phyloP scores from a whole-genome alignment of 768 basidiomycete species.

The Neoboletus brunneissimus region DNA sequence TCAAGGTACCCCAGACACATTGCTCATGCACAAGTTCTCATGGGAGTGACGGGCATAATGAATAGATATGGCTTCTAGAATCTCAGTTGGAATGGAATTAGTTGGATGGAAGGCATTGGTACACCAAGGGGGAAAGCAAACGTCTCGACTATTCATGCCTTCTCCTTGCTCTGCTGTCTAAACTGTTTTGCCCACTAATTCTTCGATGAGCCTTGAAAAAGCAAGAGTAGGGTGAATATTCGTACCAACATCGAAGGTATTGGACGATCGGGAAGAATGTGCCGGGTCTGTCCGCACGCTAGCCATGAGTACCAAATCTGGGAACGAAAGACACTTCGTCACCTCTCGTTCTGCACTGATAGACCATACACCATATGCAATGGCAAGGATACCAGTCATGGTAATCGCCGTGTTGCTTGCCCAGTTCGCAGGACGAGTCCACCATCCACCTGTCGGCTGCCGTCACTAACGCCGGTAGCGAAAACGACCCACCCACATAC shows the following conservation, averaged over 20 bases:
- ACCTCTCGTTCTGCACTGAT: constrained; percentile 82
- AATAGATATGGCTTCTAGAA: constrained; percentile 6
- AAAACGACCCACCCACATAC: constrained; percentile 37
- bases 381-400: constrained; percentile 61
- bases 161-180: constrained; percentile 29
- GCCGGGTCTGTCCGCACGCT: constrained; percentile 46
- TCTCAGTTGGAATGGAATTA: not conserved
- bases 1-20: not conserved
- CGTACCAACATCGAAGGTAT: constrained; percentile 82
- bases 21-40: no score
- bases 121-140: not conserved
- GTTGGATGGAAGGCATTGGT: not conserved
- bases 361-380: constrained; percentile 67
- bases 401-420: constrained; percentile 76
- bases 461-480: not conserved
- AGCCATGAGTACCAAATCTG: constrained; percentile 3
- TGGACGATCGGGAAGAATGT: constrained; percentile 56
- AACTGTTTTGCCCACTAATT: constrained; percentile 53
- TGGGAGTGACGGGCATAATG: not conserved
- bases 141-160: constrained; percentile 5
- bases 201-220: constrained; percentile 1
- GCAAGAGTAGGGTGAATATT: not conserved
- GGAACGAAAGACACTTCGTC: constrained; percentile 1
- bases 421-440: constrained; percentile 91
- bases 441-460: constrained; percentile 78